A percentile compares a stretch with the other conserved stretches of the same genome.
phyloP scores from a whole-genome alignment of 2,329 filamentous ascomycete genomes.

The Grosmannia penicillata region DNA sequence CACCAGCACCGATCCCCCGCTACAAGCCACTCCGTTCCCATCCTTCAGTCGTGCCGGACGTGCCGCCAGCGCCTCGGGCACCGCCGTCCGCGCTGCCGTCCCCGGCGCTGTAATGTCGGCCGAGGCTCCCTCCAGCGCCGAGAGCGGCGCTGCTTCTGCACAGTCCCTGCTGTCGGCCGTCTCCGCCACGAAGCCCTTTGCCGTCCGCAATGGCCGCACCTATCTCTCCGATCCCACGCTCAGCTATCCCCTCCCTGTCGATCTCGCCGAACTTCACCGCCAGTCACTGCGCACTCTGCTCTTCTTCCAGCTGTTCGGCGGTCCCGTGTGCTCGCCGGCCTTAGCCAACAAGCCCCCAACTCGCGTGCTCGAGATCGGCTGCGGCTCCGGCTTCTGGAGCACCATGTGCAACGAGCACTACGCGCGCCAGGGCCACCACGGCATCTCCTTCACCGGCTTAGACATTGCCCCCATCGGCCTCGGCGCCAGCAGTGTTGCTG shows the following conservation, averaged over 20 bases:
- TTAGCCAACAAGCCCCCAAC: conserved; percentile 53
- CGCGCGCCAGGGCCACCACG: conserved; percentile 44
- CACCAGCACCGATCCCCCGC: no score
- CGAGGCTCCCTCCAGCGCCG: conserved; percentile 29
- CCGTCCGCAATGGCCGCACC: conserved; percentile 63
- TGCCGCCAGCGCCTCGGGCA: conserved; percentile 28
- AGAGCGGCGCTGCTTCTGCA: conserved; percentile 19
- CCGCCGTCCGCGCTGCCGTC: conserved; percentile 14
- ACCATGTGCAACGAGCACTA: conserved; percentile 76
- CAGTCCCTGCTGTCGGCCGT: conserved; percentile 11
- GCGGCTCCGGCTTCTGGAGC: conserved; percentile 81
- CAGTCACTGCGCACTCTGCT: conserved; percentile 76
- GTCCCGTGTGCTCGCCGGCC: conserved; percentile 58
- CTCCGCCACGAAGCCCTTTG: conserved; percentile 37
- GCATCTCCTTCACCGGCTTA: conserved; percentile 66
- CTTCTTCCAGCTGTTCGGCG: conserved; percentile 66
- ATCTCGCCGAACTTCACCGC: conserved; percentile 68
- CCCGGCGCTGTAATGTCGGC: conserved; percentile 30
- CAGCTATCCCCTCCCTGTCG: conserved; percentile 75
- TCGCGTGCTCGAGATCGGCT: conserved; percentile 73
- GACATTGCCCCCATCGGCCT: conserved; percentile 54
- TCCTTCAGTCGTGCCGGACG: conserved; percentile 24
- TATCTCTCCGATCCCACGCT: conserved; percentile 63
- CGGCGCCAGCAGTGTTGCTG: background rate
- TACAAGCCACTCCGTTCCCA: no score